Base-by-base conservation (phyloP, 2,329 filamentous ascomycete species). In the Aureobasidium uvarum region DNA sequence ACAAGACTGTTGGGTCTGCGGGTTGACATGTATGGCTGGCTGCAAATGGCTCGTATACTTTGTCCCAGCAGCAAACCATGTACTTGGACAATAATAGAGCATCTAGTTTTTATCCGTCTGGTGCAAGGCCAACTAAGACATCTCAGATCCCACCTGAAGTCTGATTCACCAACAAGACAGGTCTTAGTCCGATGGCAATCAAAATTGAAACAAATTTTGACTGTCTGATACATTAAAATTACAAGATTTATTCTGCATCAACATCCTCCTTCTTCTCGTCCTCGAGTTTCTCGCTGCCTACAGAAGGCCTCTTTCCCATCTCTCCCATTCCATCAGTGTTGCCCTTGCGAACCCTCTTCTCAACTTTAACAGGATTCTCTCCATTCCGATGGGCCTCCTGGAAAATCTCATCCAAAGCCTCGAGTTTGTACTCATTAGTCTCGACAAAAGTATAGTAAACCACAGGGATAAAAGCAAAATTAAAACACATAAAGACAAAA, bases 401-500 rank as follows among this genome's bases (percentile, higher is more conserved):
- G 54, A 74, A 72, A 36, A 73, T 73, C 11, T 68, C 71, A 65
- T 74, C 72, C 36, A 73, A 69, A 6, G 72, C 70, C 51, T 74
- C 72, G 31, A 74, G 65, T 8, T 69, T 71, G 43, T 72, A 62
- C 23, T 71, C 69, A 48, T 69, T 71, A 0, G 72, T 73, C 52
- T 72, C 71, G 3, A 63, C 48, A 45, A 63, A 54, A 23, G 28
- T 71, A n/a, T 73, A 74, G 67, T 74, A 76, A 20, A 73, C 69
- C 45, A 66, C 69, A 0, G 85, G 84, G 0, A 86, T 79, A 72
- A 86, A 86, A 69, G 83, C 77, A 68, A 83, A 81, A 72, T 88
- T 88, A 76, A 89, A 86, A 11, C 63, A 62, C 41, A 86, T 85
- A 70, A 88, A 89, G 67, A 89, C 83, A 70, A 84, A 83, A 72